phyloP scores from a whole-genome alignment of 257 asterid genomes.

The Nicotiana undulata region DNA sequence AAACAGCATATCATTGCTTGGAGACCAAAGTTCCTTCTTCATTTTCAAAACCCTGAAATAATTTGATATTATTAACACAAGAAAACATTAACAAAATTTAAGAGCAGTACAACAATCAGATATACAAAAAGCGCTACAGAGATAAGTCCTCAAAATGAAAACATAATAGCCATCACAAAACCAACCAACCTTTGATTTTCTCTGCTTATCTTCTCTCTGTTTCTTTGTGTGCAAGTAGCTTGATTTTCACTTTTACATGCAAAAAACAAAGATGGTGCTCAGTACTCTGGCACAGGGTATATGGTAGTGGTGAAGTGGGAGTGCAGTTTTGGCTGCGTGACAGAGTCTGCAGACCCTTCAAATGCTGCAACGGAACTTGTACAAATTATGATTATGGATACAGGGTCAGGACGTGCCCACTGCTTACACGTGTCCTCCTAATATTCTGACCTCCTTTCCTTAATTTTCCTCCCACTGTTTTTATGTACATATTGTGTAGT shows the following conservation, averaged over 20 bases:
- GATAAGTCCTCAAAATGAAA: background rate
- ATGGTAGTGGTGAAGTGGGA: background rate
- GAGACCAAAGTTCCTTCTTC: conserved; percentile 28
- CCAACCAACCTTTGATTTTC: background rate
- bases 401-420: background rate
- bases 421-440: background rate
- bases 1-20: conserved; percentile 26
- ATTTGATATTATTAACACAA: background rate
- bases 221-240: background rate
- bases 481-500: background rate
- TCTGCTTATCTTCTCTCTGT: background rate
- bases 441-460: too few relatives aligned
- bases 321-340: background rate
- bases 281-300: background rate
- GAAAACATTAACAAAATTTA: background rate
- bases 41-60: conserved; percentile 14
- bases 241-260: background rate
- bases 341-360: background rate
- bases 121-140: background rate
- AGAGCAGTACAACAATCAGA: background rate
- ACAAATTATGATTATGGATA: background rate
- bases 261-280: background rate
- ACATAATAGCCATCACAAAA: background rate
- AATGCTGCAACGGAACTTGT: background rate
- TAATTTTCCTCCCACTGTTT: background rate